Conservation (phyloP, 2,329 filamentous ascomycete species). For the Sclerotinia minor region DNA sequence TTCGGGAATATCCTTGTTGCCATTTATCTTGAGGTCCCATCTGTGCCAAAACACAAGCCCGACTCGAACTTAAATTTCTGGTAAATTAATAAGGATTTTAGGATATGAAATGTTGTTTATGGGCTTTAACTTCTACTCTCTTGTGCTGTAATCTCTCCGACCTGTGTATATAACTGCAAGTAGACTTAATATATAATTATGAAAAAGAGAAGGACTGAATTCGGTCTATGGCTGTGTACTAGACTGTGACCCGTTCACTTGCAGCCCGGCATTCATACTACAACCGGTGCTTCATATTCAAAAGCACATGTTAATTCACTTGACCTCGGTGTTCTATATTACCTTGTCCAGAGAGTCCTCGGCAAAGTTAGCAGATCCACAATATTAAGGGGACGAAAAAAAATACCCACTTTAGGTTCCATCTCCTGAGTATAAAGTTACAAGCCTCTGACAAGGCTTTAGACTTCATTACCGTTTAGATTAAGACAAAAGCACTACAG, state of each 20-base stretch:
- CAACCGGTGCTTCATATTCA: not conserved
- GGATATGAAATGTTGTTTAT: not conserved
- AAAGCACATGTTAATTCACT: not conserved
- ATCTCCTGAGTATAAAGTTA: not conserved
- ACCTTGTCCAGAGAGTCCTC: no score
- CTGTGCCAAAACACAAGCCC: not conserved
- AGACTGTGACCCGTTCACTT: not conserved
- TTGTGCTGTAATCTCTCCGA: no score
- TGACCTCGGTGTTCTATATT: not conserved
- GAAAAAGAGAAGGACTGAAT: no score
- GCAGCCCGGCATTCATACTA: not conserved
- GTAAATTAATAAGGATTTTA: not conserved
- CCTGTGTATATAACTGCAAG: no score
- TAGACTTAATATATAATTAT: no score
- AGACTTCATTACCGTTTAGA: not conserved
- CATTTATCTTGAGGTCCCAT: not conserved
- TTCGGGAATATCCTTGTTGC: not conserved
- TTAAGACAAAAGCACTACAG: no score
- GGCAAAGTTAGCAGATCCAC: no score
- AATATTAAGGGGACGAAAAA: not conserved
- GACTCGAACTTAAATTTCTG: not conserved
- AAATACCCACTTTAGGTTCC: no score
- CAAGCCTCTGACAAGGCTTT: not conserved
- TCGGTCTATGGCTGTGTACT: not conserved
- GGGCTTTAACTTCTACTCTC: no score